Base-by-base conservation (phyloP, 164 flowering plant species). In the Vitis rupestris region DNA sequence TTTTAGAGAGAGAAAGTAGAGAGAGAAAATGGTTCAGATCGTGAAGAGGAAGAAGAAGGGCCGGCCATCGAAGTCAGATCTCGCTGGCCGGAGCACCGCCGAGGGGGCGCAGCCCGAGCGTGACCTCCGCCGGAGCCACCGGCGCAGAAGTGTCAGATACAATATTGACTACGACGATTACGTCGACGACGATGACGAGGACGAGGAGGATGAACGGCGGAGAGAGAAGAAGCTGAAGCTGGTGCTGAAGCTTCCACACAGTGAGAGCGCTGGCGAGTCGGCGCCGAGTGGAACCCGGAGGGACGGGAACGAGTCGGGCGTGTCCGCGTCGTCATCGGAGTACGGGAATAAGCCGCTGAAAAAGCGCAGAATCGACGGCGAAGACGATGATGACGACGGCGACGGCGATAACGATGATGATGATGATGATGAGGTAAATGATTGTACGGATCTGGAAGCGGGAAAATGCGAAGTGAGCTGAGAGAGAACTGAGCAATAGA, bases 11-110 rank as follows among this genome's bases (percentile, higher is more conserved):
- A 48, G 67, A 74, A 37, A 29, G 30, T 31, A 72, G 69, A 61
- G 67, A 8, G 74, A 70, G 65, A 75, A 49, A 51, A 91, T 91
- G 98, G 88, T 80, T 27, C 89, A 89, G 88, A 85, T 88, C 86
- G 89, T 80, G 80, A 86, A 75, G 90, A 79, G 78, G 94, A 85
- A 82, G 92, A 90, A 85, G 90, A 83, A 81, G 63, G 94, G 94
- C 13, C 70, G 96, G 65, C 96, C 93, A 7, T 75, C 92, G 13
- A 86, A 88, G 81, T 73, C 89, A 59, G 91, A 85, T 84, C 90
- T 82, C 60, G 79, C 80, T 1, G 67, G 80, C 54, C 8, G 76
- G 67, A 47, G 62, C 30, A 51, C 16, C 37, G n/a, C 48, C 50
- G 16, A 62, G 54, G 69, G 50, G 44, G 16, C 70, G 74, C 69